These are phyloP conservation scores for Oenanthe sinensis DNA, from an alignment of 129 eudicot genomes.

Conservation along the genomic window DNA sequence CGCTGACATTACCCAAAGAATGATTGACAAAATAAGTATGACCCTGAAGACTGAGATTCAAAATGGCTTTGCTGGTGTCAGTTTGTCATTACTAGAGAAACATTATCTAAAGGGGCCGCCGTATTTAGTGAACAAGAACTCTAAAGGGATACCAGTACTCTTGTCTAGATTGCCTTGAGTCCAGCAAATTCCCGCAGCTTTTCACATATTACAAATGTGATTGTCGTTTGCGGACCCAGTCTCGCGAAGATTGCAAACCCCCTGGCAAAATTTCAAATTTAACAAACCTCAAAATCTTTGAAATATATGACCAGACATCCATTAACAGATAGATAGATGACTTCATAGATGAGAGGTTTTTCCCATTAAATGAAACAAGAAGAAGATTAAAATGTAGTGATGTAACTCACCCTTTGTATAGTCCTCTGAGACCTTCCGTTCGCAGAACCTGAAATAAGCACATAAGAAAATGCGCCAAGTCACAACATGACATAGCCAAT, in stretches of 20 bases:
- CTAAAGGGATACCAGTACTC: neutral
- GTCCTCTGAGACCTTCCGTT: conserved; percentile 87
- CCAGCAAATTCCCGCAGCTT: conserved; percentile 83
- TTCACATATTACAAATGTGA: conserved; percentile 77
- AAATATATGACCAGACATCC: neutral
- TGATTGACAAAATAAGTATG: neutral
- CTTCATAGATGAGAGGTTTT: neutral
- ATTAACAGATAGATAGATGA: neutral
- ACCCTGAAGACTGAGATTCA: neutral
- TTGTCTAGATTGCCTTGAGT: conserved; percentile 55
- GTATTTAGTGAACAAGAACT: neutral
- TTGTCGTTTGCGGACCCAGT: conserved; percentile 88
- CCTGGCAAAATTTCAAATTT: conserved; percentile 29
- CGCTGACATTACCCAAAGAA: conserved; percentile 8
- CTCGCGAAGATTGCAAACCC: conserved; percentile 85
- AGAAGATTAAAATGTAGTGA: neutral
- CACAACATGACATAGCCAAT: neutral
- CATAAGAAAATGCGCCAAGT: conserved; percentile 5
- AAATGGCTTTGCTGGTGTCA: conserved; percentile 12
- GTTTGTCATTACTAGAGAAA: neutral
- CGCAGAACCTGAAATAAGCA: conserved; percentile 46
- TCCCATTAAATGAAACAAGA: neutral
- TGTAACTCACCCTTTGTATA: conserved; percentile 88
- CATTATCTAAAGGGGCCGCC: neutral
- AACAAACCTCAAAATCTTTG: neutral